Base-by-base conservation (phyloP, 192 early-diverging fungal genomes). In the Umbelopsis ramanniana region DNA sequence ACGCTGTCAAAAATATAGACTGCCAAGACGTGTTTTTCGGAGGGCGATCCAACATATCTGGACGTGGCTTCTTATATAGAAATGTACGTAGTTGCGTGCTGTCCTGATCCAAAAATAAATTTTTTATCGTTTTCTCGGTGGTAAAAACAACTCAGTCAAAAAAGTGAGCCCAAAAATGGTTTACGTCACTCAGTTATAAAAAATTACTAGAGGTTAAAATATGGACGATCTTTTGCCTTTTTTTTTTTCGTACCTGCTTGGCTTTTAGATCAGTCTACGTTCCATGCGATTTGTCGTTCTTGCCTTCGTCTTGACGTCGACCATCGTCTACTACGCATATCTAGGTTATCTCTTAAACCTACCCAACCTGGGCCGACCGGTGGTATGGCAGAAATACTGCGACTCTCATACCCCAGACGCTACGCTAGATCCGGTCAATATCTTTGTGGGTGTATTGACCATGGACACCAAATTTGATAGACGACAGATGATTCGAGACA, bases 401-500 rank as follows among this genome's bases (percentile, higher is more conserved):
- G 52, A 69, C 17, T 38, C 38, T 11, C 21, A 23, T 46, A 19
- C 68, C 21, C 46, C 57, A 26, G 63, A 72, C 17, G 26, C 33
- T 37, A n/a, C 57, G 7, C 17, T 37, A 12, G 57, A 68, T 19
- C 57, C 69, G 7, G 63, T 66, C 52, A 40, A 46, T 4, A 67
- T 81, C 17, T 75, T 81, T 50, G 70, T 81, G 38, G 79, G 79
- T 17, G 57, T 81, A 33, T 81, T 73, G 10, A 81, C 76, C 19
- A 78, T 50, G 9, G 76, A 69, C 3, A 52, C 67, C 17, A 71
- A 22, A 1, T 57, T 69, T 40, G 46, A 72, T 45, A 33, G 72
- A 43, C 76, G 79, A 54, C 40, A 74, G 47, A 6, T 81, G 38
- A 68, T 81, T 24, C 69, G 79, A 60, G 46, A 66, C 6, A 72